Conservation (phyloP, 2,329 filamentous ascomycete genomes). For the Xylariaceae sp. region DNA sequence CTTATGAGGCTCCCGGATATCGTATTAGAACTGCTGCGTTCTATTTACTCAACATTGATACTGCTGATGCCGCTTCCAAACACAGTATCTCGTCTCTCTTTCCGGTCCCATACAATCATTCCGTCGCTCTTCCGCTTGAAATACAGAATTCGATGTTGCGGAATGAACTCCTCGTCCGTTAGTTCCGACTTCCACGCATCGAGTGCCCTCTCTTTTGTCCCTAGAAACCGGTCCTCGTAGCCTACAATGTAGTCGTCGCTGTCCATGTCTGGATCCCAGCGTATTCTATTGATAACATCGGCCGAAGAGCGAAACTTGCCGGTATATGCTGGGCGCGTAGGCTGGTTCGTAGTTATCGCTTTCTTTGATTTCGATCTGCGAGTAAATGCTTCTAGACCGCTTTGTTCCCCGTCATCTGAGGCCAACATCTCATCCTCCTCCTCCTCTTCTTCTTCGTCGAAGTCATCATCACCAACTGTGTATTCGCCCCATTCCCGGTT, state of each 20-base stretch:
- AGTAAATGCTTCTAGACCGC: conserved; percentile 31
- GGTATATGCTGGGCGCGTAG: conserved; percentile 43
- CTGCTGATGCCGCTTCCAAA: conserved; percentile 60
- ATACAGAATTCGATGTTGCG: conserved; percentile 68
- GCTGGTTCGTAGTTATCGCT: conserved; percentile 13
- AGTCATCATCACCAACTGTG: conserved; percentile 46
- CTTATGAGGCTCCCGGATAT: background rate
- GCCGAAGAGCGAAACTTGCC: conserved; percentile 62
- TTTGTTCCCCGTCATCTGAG: conserved; percentile 44
- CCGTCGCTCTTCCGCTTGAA: conserved; percentile 62
- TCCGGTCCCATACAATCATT: conserved; percentile 63
- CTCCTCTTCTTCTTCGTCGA: conserved; percentile 48
- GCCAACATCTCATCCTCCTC: conserved; percentile 46
- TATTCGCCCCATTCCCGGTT: conserved; percentile 58
- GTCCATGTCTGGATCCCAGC: conserved; percentile 64
- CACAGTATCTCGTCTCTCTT: conserved; percentile 58
- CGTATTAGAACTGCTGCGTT: background rate
- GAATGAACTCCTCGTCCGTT: conserved; percentile 71
- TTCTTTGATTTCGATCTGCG: conserved; percentile 34
- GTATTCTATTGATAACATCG: conserved; percentile 65
- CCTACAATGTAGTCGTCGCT: conserved; percentile 62
- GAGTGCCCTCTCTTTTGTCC: conserved; percentile 59
- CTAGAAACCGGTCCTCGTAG: conserved; percentile 67
- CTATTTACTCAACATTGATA: conserved; percentile 4
- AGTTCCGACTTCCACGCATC: conserved; percentile 66